phyloP scores from a whole-genome alignment of 257 asterid genomes.

The Nicotiana noctiflora region DNA sequence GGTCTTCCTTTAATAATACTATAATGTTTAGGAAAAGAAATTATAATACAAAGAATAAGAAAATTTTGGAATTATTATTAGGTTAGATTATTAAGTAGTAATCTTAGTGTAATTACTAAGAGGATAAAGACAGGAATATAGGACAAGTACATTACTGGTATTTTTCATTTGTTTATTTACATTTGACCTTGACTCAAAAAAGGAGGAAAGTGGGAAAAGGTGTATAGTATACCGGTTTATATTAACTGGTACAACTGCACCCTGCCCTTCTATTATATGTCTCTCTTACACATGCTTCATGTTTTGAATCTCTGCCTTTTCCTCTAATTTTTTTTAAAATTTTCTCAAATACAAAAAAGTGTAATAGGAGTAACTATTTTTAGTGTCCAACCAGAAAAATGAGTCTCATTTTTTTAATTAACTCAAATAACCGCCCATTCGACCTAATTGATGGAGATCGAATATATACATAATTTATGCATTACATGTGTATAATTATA shows the following conservation, averaged over 20 bases:
- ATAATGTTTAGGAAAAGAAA: not conserved
- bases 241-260: not conserved
- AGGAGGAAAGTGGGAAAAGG: not conserved
- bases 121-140: not conserved
- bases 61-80: no score
- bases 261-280: not conserved
- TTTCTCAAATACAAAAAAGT: not conserved
- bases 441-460: no score
- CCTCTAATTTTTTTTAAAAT: not conserved
- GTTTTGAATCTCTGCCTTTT: not conserved
- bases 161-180: not conserved
- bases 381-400: no score
- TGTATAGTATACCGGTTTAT: conserved; percentile 11
- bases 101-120: not conserved
- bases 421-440: no score
- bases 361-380: no score
- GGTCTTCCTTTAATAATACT: not conserved
- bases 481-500: no score
- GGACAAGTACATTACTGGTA: not conserved
- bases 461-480: no score
- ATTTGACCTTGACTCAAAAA: not conserved
- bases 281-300: conserved; percentile 5
- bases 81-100: not conserved
- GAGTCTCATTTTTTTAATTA: no score
- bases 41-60: not conserved